phyloP scores from a whole-genome alignment of 306 rosid species.

The Vachellia collinsii region DNA sequence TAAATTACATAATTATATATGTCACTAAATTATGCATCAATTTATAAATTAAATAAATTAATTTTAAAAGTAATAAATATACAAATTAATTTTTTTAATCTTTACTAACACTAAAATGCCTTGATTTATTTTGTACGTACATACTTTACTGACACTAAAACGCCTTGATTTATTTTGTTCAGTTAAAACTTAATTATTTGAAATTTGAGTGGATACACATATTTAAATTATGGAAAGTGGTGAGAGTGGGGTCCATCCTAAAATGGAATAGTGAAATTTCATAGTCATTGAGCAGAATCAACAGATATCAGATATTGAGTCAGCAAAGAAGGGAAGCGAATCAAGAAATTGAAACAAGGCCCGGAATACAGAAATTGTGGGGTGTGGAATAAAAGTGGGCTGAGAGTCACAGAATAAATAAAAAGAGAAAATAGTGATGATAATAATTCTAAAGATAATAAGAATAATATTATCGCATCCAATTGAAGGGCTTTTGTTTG shows the following conservation, averaged over 20 bases:
- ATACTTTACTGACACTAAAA: not conserved
- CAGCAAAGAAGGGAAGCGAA: not conserved
- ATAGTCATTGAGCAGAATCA: not conserved
- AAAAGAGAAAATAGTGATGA: not conserved
- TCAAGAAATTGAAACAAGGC: not conserved
- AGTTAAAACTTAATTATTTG: too few relatives aligned
- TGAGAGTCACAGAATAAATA: not conserved
- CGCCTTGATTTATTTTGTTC: not conserved
- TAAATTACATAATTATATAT: too few relatives aligned
- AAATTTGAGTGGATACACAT: too few relatives aligned
- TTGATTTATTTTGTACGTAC: too few relatives aligned
- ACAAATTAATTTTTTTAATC: too few relatives aligned
- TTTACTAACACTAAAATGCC: too few relatives aligned
- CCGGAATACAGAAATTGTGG: not conserved
- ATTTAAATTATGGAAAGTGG: not conserved
- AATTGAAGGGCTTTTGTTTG: not conserved
- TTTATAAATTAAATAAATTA: too few relatives aligned
- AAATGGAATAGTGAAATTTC: not conserved
- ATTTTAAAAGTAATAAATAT: too few relatives aligned
- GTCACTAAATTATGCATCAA: too few relatives aligned
- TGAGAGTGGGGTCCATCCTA: not conserved
- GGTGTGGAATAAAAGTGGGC: not conserved
- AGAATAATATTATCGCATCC: not conserved
- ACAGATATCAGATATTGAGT: not conserved
- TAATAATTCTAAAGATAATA: not conserved